phyloP scores from a whole-genome alignment of 805 yeast genomes.

The Ogataea wickerhamii region DNA sequence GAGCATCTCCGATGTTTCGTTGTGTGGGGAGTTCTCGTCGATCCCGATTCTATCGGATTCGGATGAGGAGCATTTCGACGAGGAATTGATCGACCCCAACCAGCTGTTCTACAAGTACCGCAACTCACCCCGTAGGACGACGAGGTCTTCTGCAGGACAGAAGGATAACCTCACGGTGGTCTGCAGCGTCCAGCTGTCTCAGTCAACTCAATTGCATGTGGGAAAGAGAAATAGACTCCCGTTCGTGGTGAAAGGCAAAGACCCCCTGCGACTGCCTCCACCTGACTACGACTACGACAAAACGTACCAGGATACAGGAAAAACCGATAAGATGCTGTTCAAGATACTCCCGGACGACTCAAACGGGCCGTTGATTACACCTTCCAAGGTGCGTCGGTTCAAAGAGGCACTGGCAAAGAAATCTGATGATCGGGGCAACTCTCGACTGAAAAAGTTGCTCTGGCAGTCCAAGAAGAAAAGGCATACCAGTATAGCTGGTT shows the following conservation, averaged over 20 bases:
- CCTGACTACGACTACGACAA: slow-evolving; percentile 16
- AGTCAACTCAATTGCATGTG: slow-evolving; percentile 4
- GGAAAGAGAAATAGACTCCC: slow-evolving; percentile 9
- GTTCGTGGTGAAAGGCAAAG: slow-evolving; percentile 9
- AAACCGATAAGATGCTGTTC: slow-evolving; percentile 8
- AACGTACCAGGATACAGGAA: slow-evolving; percentile 11
- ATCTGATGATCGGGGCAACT: slow-evolving; percentile 11
- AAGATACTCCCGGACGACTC: slow-evolving; percentile 13
- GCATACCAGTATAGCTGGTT: background rate
- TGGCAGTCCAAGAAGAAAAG: slow-evolving; percentile 14
- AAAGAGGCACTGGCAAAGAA: slow-evolving; percentile 23
- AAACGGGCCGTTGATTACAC: slow-evolving; percentile 21
- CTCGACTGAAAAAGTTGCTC: slow-evolving; percentile 15
- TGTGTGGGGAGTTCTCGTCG: slow-evolving; percentile 8
- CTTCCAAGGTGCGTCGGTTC: slow-evolving; percentile 25
- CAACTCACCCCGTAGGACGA: slow-evolving; percentile 15
- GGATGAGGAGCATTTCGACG: slow-evolving; percentile 16
- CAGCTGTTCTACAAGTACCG: slow-evolving; percentile 6
- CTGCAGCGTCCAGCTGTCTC: background rate
- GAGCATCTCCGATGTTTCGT: background rate
- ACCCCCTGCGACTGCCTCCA: slow-evolving; percentile 17
- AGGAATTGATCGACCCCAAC: slow-evolving; percentile 4
- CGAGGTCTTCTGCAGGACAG: slow-evolving; percentile 19
- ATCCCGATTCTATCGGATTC: slow-evolving; percentile 16
- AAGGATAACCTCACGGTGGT: slow-evolving; percentile 17